Evolutionary conservation across 139 green algal genomes (phyloP).

Genomic region (Chlamydomonas sp.): DNA sequence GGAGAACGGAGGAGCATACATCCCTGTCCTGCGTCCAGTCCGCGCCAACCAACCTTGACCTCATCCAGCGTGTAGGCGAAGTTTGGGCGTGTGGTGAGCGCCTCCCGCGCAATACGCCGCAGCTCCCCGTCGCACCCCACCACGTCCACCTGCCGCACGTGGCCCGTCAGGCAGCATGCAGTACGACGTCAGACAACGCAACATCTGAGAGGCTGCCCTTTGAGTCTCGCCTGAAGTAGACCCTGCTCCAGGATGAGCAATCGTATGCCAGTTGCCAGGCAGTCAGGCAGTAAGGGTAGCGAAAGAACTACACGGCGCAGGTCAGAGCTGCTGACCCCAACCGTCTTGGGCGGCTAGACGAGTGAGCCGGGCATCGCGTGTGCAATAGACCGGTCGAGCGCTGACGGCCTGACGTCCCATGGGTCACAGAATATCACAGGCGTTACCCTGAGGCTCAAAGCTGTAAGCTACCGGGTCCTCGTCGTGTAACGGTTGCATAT

Average conservation of each 20-base stretch:
- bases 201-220: not conserved
- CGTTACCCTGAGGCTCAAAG: too few species aligned
- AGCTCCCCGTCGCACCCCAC: slow-evolving; percentile 81
- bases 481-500: too few species aligned
- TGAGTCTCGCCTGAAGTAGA: not conserved
- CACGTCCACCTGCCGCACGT: slow-evolving; percentile 75
- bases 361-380: too few species aligned
- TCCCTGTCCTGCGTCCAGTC: not conserved
- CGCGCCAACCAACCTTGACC: slow-evolving; percentile 55
- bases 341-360: too few species aligned
- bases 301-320: not conserved
- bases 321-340: too few species aligned
- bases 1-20: too few species aligned
- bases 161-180: not conserved
- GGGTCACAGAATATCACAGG: too few species aligned
- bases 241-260: not conserved
- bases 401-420: too few species aligned
- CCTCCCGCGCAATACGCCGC: slow-evolving; percentile 63
- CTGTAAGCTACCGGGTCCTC: too few species aligned
- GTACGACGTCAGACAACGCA: not conserved
- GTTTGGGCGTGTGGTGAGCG: slow-evolving; percentile 88
- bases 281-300: not conserved
- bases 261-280: not conserved
- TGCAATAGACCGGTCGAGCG: too few species aligned
- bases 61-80: slow-evolving; percentile 91